Evolutionary conservation across 805 yeast genomes (phyloP), one percentile per base, ranked within the genome.

Genomic region (Starmera dryadoides): DNA sequence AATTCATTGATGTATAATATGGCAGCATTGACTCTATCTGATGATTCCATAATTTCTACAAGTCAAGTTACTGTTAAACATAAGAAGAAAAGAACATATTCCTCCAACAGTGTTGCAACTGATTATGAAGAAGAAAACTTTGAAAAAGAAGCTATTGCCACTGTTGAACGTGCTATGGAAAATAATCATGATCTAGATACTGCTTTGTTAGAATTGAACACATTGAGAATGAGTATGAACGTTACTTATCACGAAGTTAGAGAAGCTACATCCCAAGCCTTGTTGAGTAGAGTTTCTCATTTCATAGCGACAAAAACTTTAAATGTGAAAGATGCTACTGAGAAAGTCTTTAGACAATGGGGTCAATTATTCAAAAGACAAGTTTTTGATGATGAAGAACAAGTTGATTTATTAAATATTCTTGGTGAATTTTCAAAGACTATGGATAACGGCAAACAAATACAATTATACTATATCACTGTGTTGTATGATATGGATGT

Each of bases 211-310:
- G 98, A 93, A 64, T 73, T 93, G 52, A 91, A 91, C 58, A 93
- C 98, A 0, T 71, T 93, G 55, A 75, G 98, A 64, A 91, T 93
- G 98, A 86, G 96, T 53, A 84, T 89, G 93, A 87, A 93, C 58
- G 98, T 88, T 15, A 75, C 93, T 0, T 91, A 93, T 60, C 94
- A 86, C 53, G 96, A 89, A 55, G 97, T 93, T 12, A 76, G 97
- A 56, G 62, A 67, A 23, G 95, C 95, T 5, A 86, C 96, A 0
- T 67, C 79, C 28, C 69, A 70, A 30, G 93, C 97, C 0, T 66
- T 93, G 53, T 52, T 87, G 33, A 66, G 68, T 33, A 73, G 93
- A 52, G 76, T 86, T 11, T 69, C 77, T 37, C 86, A 86, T 48
- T 81, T 84, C 51, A 75, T 88, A 30, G 71, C 78, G 31, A 85